phyloP scores from a whole-genome alignment of 2,329 filamentous ascomycete genomes.

The Aureobasidium sp. region DNA sequence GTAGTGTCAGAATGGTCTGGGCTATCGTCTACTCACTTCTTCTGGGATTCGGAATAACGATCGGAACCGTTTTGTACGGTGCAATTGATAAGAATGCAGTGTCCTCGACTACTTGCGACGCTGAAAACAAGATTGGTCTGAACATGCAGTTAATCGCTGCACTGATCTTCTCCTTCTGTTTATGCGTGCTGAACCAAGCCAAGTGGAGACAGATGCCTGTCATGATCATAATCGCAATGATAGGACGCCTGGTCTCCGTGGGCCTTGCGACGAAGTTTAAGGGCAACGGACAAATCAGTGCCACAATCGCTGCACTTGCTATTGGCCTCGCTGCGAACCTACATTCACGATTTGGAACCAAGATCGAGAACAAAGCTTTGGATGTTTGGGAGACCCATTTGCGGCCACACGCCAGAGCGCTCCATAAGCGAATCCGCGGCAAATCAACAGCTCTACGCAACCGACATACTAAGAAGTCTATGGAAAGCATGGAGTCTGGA shows the following conservation, averaged over 20 bases:
- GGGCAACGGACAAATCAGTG: constrained; percentile 64
- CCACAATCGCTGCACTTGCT: constrained; percentile 66
- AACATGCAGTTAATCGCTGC: constrained; percentile 63
- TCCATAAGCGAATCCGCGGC: constrained; percentile 25
- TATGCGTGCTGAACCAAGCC: constrained; percentile 73
- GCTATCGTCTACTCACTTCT: constrained; percentile 45
- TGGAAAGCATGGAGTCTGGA: constrained; percentile 19
- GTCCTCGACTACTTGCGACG: constrained; percentile 32
- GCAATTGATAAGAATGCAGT: constrained; percentile 39
- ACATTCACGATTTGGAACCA: constrained; percentile 59
- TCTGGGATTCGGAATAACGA: constrained; percentile 43
- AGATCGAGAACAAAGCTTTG: constrained; percentile 47
- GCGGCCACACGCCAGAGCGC: constrained; percentile 25
- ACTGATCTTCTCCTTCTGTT: constrained; percentile 60
- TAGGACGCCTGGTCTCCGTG: constrained; percentile 68
- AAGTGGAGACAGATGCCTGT: constrained; percentile 70
- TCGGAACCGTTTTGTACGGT: constrained; percentile 40
- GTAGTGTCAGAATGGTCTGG: constrained; percentile 44
- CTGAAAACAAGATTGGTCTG: constrained; percentile 37
- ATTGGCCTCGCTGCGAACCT: constrained; percentile 72
- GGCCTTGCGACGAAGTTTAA: constrained; percentile 59
- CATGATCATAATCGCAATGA: constrained; percentile 65
- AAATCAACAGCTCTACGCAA: constrained; percentile 13
- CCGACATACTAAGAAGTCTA: constrained; percentile 14
- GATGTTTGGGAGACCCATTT: constrained; percentile 46